Evolutionary conservation across 2,329 filamentous ascomycete genomes (phyloP).

Genomic region (Cordyceps pruinosa): DNA sequence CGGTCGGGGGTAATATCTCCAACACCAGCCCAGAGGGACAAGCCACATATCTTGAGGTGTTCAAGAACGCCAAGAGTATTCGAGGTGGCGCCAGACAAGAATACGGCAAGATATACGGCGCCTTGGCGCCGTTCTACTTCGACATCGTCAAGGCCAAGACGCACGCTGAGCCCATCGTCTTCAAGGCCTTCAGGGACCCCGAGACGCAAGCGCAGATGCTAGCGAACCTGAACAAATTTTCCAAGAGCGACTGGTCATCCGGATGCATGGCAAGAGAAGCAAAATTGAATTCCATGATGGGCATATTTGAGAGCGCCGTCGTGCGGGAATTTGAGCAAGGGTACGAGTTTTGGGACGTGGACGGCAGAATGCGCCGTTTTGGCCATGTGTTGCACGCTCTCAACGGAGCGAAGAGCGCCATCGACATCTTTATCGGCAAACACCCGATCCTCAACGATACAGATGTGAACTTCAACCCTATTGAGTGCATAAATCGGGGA

Average conservation of each 20-base stretch:
- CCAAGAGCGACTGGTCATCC: slow-evolving; percentile 70
- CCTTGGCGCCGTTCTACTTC: slow-evolving; percentile 79
- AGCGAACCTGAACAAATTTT: slow-evolving; percentile 70
- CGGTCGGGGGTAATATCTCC: slow-evolving; percentile 37
- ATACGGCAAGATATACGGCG: slow-evolving; percentile 85
- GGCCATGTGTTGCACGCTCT: slow-evolving; percentile 76
- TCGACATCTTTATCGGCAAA: slow-evolving; percentile 84
- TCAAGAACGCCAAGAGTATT: slow-evolving; percentile 68
- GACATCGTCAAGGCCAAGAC: slow-evolving; percentile 67
- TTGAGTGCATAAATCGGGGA: slow-evolving; percentile 69
- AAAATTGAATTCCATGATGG: slow-evolving; percentile 65
- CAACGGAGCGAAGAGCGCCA: slow-evolving; percentile 69
- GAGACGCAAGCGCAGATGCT: slow-evolving; percentile 89
- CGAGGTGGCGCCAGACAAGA: slow-evolving; percentile 81
- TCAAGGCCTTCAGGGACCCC: slow-evolving; percentile 79
- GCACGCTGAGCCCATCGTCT: slow-evolving; percentile 75
- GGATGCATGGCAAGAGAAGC: slow-evolving; percentile 67
- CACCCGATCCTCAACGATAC: slow-evolving; percentile 75
- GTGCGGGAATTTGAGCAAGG: slow-evolving; percentile 89
- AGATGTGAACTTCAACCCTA: slow-evolving; percentile 58
- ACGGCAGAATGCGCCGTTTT: slow-evolving; percentile 83
- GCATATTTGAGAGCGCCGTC: slow-evolving; percentile 84
- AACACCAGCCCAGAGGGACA: slow-evolving; percentile 50
- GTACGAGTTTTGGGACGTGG: slow-evolving; percentile 80
- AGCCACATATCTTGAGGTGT: slow-evolving; percentile 58